Evolutionary conservation across 1,139 yeast genomes (phyloP).

Genomic region (Geotrichum macrosporum): DNA sequence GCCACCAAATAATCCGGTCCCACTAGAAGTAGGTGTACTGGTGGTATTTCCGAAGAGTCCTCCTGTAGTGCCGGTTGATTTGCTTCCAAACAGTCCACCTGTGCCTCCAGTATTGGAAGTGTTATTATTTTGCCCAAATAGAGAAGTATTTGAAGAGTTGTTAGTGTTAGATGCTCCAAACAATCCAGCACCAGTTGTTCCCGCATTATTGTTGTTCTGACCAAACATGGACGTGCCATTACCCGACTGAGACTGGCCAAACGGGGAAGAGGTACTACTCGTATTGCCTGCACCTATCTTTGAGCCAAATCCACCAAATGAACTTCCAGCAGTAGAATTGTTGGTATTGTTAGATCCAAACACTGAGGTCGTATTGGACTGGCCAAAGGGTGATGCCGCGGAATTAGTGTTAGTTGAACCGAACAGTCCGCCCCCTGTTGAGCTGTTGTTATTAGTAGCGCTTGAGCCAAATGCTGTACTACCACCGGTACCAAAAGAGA

Average conservation of each 20-base stretch:
- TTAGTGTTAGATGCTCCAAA: conserved; percentile 26
- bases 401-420: conserved; percentile 5
- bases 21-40: conserved; percentile 11
- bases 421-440: conserved; percentile 9
- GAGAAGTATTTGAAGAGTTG: conserved; percentile 18
- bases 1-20: conserved; percentile 14
- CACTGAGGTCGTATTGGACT: conserved; percentile 17
- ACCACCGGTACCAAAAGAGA: conserved; percentile 15
- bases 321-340: conserved; percentile 1
- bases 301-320: conserved; percentile 9
- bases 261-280: conserved; percentile 20
- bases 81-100: conserved; percentile 26
- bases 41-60: conserved; percentile 27
- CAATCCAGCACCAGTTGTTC: conserved; percentile 25
- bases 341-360: conserved; percentile 21
- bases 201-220: conserved; percentile 21
- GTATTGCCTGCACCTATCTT: conserved; percentile 7
- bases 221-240: conserved; percentile 20
- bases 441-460: conserved; percentile 12
- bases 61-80: conserved; percentile 24
- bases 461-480: conserved; percentile 6
- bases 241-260: conserved; percentile 25
- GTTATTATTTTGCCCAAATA: conserved; percentile 35
- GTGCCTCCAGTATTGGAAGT: conserved; percentile 25
- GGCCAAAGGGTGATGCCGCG: conserved; percentile 16